Evolutionary conservation across 1,284 basidiomycete genomes (phyloP).

Genomic region (Apiotrichum gracile): DNA sequence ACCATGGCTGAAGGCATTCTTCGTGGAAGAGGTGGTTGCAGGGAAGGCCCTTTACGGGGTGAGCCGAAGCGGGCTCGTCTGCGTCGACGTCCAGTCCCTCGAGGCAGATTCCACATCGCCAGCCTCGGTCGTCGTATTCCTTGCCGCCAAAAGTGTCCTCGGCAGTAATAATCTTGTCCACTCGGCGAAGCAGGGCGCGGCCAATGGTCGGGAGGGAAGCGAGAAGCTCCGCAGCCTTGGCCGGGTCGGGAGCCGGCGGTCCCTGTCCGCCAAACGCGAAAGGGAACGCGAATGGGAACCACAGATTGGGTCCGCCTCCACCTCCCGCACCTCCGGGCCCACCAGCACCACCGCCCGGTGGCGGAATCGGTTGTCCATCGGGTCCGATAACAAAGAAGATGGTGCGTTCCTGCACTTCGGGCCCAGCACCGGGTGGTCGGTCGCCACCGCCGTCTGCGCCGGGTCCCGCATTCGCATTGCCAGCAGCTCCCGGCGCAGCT

Average conservation of each 20-base stretch:
- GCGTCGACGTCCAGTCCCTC: constrained; percentile 27
- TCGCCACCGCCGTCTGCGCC: no score
- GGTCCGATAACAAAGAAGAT: constrained; percentile 11
- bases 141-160: constrained; percentile 26
- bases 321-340: not conserved
- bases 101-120: constrained; percentile 43
- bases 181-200: constrained; percentile 25
- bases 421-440: not conserved
- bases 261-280: constrained; percentile 1
- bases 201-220: constrained; percentile 32
- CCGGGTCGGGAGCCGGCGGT: constrained; percentile 24
- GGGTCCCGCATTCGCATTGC: no score
- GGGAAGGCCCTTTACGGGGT: constrained; percentile 39
- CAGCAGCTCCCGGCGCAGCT: no score
- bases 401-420: not conserved
- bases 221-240: constrained; percentile 39
- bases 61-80: constrained; percentile 3
- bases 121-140: constrained; percentile 25
- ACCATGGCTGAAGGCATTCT: constrained; percentile 43
- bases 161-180: constrained; percentile 33
- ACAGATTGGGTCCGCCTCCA: not conserved
- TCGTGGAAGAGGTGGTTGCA: constrained; percentile 47
- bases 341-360: not conserved
- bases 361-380: constrained; percentile 4
- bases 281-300: constrained; percentile 6